Conservation (phyloP, 2,329 filamentous ascomycete genomes). For the Aspergillus fumigatus region DNA sequence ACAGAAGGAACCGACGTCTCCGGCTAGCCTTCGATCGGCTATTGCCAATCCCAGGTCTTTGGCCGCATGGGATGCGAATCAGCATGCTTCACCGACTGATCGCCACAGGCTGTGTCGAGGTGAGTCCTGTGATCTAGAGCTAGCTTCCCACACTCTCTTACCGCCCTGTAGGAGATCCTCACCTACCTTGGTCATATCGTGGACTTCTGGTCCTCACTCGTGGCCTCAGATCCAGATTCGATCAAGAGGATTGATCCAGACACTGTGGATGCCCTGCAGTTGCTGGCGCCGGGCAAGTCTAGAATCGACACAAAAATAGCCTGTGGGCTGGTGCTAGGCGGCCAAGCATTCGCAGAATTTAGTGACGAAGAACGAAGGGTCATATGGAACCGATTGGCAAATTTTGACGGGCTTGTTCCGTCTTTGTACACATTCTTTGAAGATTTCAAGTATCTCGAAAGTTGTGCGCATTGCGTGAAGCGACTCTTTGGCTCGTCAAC, state of each 20-base stretch:
- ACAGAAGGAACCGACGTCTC: constrained; percentile 14
- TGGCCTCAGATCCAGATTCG: constrained; percentile 19
- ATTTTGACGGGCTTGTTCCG: constrained; percentile 12
- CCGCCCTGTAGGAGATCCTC: constrained; percentile 24
- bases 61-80: constrained; percentile 25
- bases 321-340: constrained; percentile 13
- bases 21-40: constrained; percentile 27
- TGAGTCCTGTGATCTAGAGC: constrained; percentile 13
- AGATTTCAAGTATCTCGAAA: constrained; percentile 17
- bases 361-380: constrained; percentile 8
- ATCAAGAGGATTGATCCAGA: constrained; percentile 27
- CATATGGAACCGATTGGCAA: constrained; percentile 27
- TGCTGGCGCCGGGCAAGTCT: constrained; percentile 26
- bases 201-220: constrained; percentile 29
- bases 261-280: constrained; percentile 30
- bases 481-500: constrained; percentile 13
- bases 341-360: constrained; percentile 14
- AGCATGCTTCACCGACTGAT: constrained; percentile 25
- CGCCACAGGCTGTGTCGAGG: constrained; percentile 28
- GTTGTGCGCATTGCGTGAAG: constrained; percentile 24
- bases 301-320: constrained; percentile 13
- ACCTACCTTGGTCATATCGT: constrained; percentile 29
- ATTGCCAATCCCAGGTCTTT: constrained; percentile 28
- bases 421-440: constrained; percentile 20
- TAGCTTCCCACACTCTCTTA: neutral